phyloP scores from a whole-genome alignment of 2,329 filamentous ascomycete species.

The Plectosphaerella sp. region DNA sequence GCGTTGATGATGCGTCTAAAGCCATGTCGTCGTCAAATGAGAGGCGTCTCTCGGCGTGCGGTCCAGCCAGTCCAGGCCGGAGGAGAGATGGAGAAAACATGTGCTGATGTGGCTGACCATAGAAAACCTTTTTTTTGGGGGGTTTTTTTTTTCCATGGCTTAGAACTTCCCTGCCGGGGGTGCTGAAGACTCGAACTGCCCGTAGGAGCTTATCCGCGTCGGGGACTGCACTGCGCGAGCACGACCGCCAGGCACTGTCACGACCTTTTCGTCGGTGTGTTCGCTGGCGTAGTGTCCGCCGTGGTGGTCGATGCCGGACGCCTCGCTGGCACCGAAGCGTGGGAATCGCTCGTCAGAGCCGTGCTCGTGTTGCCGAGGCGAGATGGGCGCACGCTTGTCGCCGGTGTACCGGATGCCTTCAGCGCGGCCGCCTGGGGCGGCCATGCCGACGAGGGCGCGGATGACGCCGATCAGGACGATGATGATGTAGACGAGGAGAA shows the following conservation, averaged over 20 bases:
- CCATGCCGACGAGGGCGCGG: constrained; percentile 60
- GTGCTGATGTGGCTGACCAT: not conserved
- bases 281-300: constrained; percentile 13
- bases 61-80: constrained; percentile 13
- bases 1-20: constrained; percentile 2
- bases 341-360: constrained; percentile 8
- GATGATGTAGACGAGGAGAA: constrained; percentile 74
- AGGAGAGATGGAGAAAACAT: not conserved
- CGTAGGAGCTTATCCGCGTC: constrained; percentile 29
- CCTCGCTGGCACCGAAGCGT: constrained; percentile 9
- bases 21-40: constrained; percentile 11
- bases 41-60: constrained; percentile 12
- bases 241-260: constrained; percentile 11
- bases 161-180: constrained; percentile 7
- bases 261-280: constrained; percentile 21
- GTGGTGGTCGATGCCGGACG: constrained; percentile 6
- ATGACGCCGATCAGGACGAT: constrained; percentile 70
- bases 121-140: not conserved
- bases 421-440: constrained; percentile 50
- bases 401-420: constrained; percentile 45
- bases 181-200: constrained; percentile 21
- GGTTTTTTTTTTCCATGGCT: not conserved
- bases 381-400: constrained; percentile 20
- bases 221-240: constrained; percentile 20
- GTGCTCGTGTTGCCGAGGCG: constrained; percentile 11